A percentile compares a stretch with the other conserved stretches of the same genome.
phyloP scores from a whole-genome alignment of 2,329 filamentous ascomycete species.

The Byssothecium circinans region DNA sequence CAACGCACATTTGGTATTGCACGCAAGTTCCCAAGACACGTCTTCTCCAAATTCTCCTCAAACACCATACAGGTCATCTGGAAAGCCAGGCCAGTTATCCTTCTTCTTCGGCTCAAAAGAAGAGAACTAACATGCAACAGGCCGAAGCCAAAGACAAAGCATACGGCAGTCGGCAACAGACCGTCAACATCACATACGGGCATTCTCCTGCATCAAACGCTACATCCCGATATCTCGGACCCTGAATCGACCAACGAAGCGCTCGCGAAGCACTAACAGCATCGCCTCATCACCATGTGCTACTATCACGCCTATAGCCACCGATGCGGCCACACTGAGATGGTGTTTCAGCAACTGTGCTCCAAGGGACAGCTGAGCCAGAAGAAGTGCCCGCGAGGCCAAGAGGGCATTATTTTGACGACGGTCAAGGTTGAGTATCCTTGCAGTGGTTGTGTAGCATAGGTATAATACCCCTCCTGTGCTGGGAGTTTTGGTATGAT shows the following conservation, averaged over 20 bases:
- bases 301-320: constrained; percentile 53
- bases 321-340: constrained; percentile 49
- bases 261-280: neutral
- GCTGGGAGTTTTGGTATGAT: neutral
- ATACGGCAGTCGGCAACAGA: no score
- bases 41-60: neutral
- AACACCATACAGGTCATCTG: neutral
- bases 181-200: neutral
- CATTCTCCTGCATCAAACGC: neutral
- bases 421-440: constrained; percentile 34
- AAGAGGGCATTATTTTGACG: constrained; percentile 34
- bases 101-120: neutral
- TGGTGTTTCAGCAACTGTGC: constrained; percentile 36
- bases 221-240: neutral
- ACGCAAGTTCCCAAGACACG: neutral
- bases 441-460: constrained; percentile 27
- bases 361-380: constrained; percentile 35
- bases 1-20: neutral
- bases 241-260: neutral
- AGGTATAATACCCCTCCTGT: constrained; percentile 13
- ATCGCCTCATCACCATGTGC: constrained; percentile 43
- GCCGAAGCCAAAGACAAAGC: no score
- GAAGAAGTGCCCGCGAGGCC: constrained; percentile 32
- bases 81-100: neutral
- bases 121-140: no score